Evolutionary conservation across 805 yeast species (phyloP).

Genomic region (Zygosaccharomyces rouxii): DNA sequence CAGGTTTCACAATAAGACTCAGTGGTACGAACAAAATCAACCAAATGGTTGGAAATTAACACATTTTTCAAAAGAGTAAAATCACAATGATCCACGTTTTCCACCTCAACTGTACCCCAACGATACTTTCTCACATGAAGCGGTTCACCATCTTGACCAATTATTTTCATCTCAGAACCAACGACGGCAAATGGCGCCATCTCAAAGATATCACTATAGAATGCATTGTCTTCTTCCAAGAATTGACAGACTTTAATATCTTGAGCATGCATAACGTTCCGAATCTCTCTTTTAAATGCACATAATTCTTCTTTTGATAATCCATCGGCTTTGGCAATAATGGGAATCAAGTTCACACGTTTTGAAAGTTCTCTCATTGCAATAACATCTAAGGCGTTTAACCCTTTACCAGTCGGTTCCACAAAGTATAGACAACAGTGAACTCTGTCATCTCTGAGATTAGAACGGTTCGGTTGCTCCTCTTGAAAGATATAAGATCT

Average conservation of each 20-base stretch:
- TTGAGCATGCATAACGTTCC: constrained; percentile 47
- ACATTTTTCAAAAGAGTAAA: constrained; percentile 59
- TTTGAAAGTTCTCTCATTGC: constrained; percentile 66
- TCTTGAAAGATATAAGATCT: constrained; percentile 66
- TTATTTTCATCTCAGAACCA: constrained; percentile 53
- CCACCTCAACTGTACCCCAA: constrained; percentile 88
- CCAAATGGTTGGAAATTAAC: constrained; percentile 64
- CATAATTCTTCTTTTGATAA: constrained; percentile 53
- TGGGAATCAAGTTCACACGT: constrained; percentile 77
- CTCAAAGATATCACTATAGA: constrained; percentile 33
- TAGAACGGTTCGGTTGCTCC: constrained; percentile 61
- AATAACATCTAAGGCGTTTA: constrained; percentile 64
- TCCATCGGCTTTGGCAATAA: constrained; percentile 76
- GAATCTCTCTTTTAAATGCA: constrained; percentile 50
- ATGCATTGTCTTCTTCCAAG: constrained; percentile 36
- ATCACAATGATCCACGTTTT: constrained; percentile 73
- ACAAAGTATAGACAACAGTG: constrained; percentile 85
- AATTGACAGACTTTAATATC: constrained; percentile 57
- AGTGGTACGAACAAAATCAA: constrained; percentile 72
- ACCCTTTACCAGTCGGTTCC: constrained; percentile 58
- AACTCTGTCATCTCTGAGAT: constrained; percentile 59
- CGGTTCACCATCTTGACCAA: constrained; percentile 41
- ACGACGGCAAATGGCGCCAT: constrained; percentile 69
- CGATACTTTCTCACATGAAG: constrained; percentile 73
- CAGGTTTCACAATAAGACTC: constrained; percentile 71